These are phyloP conservation scores for Wickerhamiella australiensis DNA, from an alignment of 805 yeast genomes.

Conservation along the genomic window DNA sequence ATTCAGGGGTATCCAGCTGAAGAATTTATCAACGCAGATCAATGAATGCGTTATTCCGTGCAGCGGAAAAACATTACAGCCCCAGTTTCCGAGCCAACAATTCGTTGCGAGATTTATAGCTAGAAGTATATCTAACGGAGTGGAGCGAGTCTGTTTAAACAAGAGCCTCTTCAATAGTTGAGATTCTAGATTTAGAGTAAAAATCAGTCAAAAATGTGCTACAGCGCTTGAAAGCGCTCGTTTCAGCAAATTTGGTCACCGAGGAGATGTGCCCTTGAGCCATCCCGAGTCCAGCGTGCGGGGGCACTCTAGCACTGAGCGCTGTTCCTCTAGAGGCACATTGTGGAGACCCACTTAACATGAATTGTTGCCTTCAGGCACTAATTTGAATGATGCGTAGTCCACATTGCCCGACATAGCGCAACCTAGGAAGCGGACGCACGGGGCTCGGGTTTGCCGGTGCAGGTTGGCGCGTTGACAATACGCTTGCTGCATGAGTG, in stretches of 20 bases:
- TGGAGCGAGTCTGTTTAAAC: no score
- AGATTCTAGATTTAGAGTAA: no score
- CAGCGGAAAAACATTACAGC: not conserved
- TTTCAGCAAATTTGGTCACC: no score
- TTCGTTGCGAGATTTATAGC: not conserved
- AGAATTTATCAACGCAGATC: not conserved
- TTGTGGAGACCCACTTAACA: no score
- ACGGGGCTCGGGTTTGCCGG: not conserved
- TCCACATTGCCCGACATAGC: not conserved
- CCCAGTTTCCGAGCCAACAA: not conserved
- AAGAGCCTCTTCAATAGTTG: no score
- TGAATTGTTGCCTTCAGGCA: no score
- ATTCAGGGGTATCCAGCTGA: not conserved
- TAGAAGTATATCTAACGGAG: no score
- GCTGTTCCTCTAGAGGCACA: no score
- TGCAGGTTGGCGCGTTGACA: not conserved
- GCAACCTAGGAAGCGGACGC: not conserved
- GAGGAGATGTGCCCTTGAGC: not conserved
- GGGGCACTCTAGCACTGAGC: not conserved
- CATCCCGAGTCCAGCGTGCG: not conserved
- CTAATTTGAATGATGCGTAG: no score
- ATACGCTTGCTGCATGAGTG: not conserved
- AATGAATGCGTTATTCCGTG: not conserved
- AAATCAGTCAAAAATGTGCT: no score
- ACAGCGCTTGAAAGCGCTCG: no score